Conservation (phyloP, 2,329 filamentous ascomycete species). For the Diaporthe citriasiana region DNA sequence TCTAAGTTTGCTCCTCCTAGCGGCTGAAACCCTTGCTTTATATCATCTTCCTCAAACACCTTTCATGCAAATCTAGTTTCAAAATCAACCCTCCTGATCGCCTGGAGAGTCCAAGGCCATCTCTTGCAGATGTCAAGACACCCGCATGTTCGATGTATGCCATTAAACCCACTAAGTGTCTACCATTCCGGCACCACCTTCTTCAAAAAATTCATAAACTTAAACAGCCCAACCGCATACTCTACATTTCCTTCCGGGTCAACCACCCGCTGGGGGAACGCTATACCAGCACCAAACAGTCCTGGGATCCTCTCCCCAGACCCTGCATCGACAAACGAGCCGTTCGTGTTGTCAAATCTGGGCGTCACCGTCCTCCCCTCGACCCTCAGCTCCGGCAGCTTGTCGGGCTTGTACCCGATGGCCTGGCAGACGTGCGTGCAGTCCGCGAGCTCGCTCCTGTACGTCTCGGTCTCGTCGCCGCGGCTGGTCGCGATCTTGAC, state of each 20-base stretch:
- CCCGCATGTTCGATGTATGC: not conserved
- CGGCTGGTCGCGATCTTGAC: conserved; percentile 60
- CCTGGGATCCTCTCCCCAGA: conserved; percentile 61
- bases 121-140: not conserved
- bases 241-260: conserved; percentile 74
- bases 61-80: not conserved
- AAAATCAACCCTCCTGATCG: not conserved
- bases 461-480: conserved; percentile 60
- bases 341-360: conserved; percentile 54
- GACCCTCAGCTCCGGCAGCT: conserved; percentile 61
- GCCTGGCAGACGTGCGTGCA: conserved; percentile 71
- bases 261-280: conserved; percentile 71
- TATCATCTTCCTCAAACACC: not conserved
- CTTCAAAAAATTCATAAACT: conserved; percentile 75
- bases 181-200: conserved; percentile 66
- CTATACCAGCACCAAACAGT: conserved; percentile 73
- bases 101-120: not conserved
- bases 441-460: conserved; percentile 59
- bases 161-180: not conserved
- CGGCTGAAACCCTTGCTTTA: not conserved
- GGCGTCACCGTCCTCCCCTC: conserved; percentile 45
- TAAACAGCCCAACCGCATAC: conserved; percentile 73
- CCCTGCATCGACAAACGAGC: conserved; percentile 61
- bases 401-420: conserved; percentile 68
- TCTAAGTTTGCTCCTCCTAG: not conserved